These are phyloP conservation scores for Carex cristatella DNA, from an alignment of 176 grass and related monocot species.

Conservation along the genomic window DNA sequence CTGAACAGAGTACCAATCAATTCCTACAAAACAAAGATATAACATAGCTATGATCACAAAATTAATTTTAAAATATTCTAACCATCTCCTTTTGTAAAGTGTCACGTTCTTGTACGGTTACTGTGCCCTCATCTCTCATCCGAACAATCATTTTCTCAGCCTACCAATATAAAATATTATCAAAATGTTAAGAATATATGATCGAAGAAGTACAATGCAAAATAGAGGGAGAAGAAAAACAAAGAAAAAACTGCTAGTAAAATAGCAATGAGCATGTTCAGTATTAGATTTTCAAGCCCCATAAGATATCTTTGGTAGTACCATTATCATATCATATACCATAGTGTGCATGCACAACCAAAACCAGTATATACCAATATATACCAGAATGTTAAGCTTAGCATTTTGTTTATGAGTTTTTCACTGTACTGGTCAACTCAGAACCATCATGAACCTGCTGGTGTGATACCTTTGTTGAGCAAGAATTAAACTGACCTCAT, in stretches of 20 bases:
- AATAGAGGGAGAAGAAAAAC: neutral
- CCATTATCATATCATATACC: neutral
- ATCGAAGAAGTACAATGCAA: neutral
- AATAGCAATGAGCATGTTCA: neutral
- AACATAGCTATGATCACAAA: neutral
- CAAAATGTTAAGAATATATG: constrained; percentile 11
- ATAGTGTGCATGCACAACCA: neutral
- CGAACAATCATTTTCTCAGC: constrained; percentile 79
- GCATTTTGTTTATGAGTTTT: neutral
- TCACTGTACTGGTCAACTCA: neutral
- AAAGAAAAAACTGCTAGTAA: neutral
- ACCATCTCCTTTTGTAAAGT: constrained; percentile 83
- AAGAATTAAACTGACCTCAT: constrained; percentile 52
- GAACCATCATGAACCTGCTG: neutral
- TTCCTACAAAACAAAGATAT: neutral
- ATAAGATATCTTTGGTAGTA: neutral
- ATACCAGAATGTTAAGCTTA: neutral
- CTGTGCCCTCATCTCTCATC: constrained; percentile 66
- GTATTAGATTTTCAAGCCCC: neutral
- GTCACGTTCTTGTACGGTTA: constrained; percentile 57
- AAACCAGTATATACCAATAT: neutral
- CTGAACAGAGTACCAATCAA: constrained; percentile 1
- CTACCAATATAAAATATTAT: constrained; percentile 33
- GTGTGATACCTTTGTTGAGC: neutral
- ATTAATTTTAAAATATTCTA: constrained; percentile 10